These are phyloP conservation scores for Solanum chacoense DNA, from an alignment of 305 asterid genomes.

Conservation along the genomic window DNA sequence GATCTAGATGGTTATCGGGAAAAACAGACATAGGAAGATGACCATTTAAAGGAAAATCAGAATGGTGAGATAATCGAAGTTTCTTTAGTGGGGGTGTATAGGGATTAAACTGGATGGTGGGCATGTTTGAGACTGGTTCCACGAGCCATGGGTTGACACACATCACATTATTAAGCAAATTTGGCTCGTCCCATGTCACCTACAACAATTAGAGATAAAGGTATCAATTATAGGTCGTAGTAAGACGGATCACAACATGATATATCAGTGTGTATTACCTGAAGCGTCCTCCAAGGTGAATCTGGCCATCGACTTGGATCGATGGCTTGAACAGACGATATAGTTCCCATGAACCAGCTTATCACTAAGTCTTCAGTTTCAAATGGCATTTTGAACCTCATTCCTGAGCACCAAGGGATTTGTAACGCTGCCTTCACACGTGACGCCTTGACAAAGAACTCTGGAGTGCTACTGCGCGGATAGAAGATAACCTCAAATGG, in stretches of 20 bases:
- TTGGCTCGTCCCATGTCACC: constrained; percentile 13
- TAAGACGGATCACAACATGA: neutral
- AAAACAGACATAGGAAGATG: neutral
- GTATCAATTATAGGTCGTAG: neutral
- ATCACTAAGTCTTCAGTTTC: constrained; percentile 6
- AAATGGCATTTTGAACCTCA: constrained; percentile 10
- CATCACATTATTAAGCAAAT: neutral
- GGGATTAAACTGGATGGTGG: neutral
- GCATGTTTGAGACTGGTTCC: constrained; percentile 5
- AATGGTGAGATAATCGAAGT: neutral
- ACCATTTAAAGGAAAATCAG: neutral
- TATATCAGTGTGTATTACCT: neutral
- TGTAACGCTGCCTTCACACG: constrained; percentile 1
- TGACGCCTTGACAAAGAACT: constrained; percentile 4
- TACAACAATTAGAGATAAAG: neutral
- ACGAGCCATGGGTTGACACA: constrained; percentile 13
- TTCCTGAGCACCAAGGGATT: constrained; percentile 10
- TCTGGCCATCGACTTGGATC: constrained; percentile 4
- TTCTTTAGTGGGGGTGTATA: neutral
- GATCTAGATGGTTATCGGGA: neutral
- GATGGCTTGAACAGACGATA: constrained; percentile 3
- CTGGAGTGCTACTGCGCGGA: constrained; percentile 1
- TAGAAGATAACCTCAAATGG: constrained; percentile 8
- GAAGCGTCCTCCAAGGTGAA: constrained; percentile 11
- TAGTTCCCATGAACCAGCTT: constrained; percentile 13